These are phyloP conservation scores for Globisporangium ultimum DNA, from an alignment of 352 stramenopile species.

Conservation along the genomic window DNA sequence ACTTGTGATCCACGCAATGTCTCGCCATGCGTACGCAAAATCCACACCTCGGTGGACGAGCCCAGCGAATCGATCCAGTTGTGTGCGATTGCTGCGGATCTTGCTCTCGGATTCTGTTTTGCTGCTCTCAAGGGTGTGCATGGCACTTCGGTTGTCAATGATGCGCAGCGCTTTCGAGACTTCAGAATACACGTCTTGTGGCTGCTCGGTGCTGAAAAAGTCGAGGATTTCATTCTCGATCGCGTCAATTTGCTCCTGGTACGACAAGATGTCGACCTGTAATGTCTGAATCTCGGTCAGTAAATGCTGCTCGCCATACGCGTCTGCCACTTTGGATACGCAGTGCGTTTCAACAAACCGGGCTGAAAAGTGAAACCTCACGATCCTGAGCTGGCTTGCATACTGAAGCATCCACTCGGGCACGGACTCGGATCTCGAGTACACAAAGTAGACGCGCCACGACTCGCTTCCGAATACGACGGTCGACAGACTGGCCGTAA, in stretches of 20 bases:
- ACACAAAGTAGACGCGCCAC: constrained; percentile 49
- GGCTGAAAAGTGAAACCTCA: constrained; percentile 42
- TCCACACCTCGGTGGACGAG: constrained; percentile 35
- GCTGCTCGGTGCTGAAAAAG: constrained; percentile 44
- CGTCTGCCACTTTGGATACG: constrained; percentile 31
- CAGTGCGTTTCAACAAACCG: constrained; percentile 29
- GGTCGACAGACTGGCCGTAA: not conserved
- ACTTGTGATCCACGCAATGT: constrained; percentile 11
- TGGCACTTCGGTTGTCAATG: constrained; percentile 50
- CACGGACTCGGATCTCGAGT: constrained; percentile 22
- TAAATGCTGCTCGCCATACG: constrained; percentile 23
- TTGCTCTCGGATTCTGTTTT: constrained; percentile 36
- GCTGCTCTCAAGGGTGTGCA: constrained; percentile 40
- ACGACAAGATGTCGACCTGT: constrained; percentile 39
- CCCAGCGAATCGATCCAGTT: constrained; percentile 19
- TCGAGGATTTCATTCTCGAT: constrained; percentile 65
- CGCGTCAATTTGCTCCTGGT: constrained; percentile 47
- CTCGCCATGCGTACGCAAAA: constrained; percentile 28
- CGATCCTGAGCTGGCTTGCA: constrained; percentile 34
- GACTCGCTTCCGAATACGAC: constrained; percentile 44
- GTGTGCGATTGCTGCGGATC: constrained; percentile 23
- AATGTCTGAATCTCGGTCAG: constrained; percentile 52
- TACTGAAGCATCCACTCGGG: constrained; percentile 40
- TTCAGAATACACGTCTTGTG: constrained; percentile 38
- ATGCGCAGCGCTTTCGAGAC: constrained; percentile 51